Percentiles rank a stretch among this genome's conserved stretches.
phyloP scores from a whole-genome alignment of 305 asterid genomes.

The Striga hermonthica region DNA sequence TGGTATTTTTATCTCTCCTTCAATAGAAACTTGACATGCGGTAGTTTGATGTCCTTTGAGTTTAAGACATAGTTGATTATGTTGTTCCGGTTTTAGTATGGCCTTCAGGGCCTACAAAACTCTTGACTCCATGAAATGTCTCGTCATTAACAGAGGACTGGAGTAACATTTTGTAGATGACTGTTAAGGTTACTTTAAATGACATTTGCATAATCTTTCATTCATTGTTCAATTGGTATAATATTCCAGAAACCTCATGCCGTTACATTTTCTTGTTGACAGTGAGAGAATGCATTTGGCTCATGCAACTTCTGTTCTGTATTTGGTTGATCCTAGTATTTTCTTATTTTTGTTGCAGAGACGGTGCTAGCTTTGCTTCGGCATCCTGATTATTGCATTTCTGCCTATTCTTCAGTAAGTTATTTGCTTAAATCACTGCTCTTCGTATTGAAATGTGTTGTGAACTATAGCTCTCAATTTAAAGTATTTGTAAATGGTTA shows the following conservation, averaged over 20 bases:
- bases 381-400: slow-evolving; percentile 91
- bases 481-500: not conserved
- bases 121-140: not conserved
- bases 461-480: not conserved
- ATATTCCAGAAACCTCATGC: slow-evolving; percentile 3
- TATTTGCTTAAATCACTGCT: slow-evolving; percentile 1
- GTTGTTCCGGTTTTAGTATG: not conserved
- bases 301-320: no score
- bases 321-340: not conserved
- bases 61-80: no score
- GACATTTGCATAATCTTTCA: no score
- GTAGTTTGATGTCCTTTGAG: no score
- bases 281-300: no score
- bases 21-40: no score
- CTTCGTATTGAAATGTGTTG: not conserved
- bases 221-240: not conserved
- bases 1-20: no score
- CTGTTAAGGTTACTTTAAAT: no score
- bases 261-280: not conserved
- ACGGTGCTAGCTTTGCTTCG: slow-evolving; percentile 80
- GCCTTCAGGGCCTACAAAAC: not conserved
- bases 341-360: slow-evolving; percentile 51
- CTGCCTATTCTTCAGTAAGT: slow-evolving; percentile 82
- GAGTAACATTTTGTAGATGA: no score
- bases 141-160: no score